These are phyloP conservation scores for Colletotrichum liriopes DNA, from an alignment of 2,329 filamentous ascomycete species.

Conservation along the genomic window DNA sequence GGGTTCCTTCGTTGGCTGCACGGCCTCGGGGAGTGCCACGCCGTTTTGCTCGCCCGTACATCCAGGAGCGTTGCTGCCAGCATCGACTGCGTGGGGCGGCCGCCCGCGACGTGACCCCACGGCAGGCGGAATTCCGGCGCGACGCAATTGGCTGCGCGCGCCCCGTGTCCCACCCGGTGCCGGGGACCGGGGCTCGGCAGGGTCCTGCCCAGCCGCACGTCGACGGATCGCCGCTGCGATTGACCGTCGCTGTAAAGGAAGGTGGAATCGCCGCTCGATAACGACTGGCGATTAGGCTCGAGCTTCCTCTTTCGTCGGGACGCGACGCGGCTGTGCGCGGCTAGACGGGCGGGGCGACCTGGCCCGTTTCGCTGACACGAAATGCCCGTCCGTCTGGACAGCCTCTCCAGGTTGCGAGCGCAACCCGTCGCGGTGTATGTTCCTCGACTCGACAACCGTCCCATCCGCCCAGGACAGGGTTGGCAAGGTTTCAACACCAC, in stretches of 20 bases:
- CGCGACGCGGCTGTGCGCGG: too few relatives aligned
- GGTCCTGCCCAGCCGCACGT: not conserved
- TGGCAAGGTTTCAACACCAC: too few relatives aligned
- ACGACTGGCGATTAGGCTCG: not conserved
- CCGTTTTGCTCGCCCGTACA: not conserved
- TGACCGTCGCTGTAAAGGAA: not conserved
- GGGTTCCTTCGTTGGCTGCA: not conserved
- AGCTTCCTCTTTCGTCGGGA: too few relatives aligned
- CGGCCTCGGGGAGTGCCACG: not conserved
- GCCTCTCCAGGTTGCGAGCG: too few relatives aligned
- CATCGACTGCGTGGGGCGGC: not conserved
- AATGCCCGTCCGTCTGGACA: too few relatives aligned
- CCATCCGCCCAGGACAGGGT: too few relatives aligned
- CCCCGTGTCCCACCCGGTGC: not conserved
- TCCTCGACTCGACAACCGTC: too few relatives aligned
- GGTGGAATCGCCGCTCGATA: not conserved
- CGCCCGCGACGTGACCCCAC: not conserved
- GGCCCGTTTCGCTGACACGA: too few relatives aligned
- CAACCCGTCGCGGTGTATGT: too few relatives aligned
- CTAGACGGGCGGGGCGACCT: too few relatives aligned
- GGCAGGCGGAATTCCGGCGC: not conserved
- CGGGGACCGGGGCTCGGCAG: not conserved
- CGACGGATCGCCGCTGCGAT: not conserved
- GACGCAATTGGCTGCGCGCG: too few relatives aligned
- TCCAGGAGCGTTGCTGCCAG: not conserved